Evolutionary conservation across 192 early-diverging fungal genomes (phyloP), one percentile per base, ranked within the genome.

Genomic region (Piromyces sp.): DNA sequence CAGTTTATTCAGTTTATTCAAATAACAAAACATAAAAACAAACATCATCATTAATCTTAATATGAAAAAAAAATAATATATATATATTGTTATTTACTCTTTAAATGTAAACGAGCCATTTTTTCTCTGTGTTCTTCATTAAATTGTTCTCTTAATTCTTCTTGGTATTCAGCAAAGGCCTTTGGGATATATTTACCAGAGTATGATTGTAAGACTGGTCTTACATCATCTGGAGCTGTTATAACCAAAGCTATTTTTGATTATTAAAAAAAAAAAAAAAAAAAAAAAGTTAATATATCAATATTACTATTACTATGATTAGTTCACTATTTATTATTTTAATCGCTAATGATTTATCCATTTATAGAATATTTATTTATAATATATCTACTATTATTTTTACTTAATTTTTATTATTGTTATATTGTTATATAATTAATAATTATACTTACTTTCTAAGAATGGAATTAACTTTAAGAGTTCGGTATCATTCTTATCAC

Each of bases 401-500:
- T 36, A 36, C 12, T 36, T 7, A 7, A 36, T 36, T 36, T 36
- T 36, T 36, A 36, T 7, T 7, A 36, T 7, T 36, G 12, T 36
- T 13, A 38, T 38, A 1, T 14, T 22, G 17, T 51, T 22, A 22
- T 22, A 22, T 22, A n/a, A 22, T n/a, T 28, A 9, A 68, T 22
- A n/a, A 22, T 38, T 19, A 30, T 82, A 87, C 87, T 83, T 87
- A 95, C 94, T 91, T 89, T 98, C 95, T 30, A 99, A 89, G 88
- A 98, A 95, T 30, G 94, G 94, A 85, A 95, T 94, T 80, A 94
- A 91, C 78, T 93, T 94, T 78, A 90, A 85, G 79, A 99, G 86
- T 84, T 94, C 95, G 28, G 88, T 88, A 82, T 98, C 98, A 33
- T 88, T 88, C 0, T 93, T 84, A 81, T 95, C 90, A 30, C 96